Base-by-base conservation (phyloP, 495 filamentous ascomycete genomes). In the Evernia prunastri region DNA sequence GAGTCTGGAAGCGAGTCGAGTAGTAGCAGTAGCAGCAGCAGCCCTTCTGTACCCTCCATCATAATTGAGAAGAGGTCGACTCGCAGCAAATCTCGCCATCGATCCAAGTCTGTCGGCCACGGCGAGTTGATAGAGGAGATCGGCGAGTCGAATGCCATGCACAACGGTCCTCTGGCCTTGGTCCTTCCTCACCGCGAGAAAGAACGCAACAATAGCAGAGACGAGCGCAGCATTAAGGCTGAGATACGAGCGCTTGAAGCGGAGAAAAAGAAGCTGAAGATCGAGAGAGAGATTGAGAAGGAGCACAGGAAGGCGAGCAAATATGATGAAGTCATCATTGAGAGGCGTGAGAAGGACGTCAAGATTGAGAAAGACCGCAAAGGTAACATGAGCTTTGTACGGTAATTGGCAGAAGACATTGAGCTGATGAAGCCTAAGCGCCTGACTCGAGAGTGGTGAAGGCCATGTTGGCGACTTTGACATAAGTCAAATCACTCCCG, bases 341-440 rank as follows among this genome's bases (percentile, higher is more conserved):
- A 83, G 67, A 53, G 71, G 10, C 67, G 69, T 63, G 76, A 81
- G 63, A 79, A 84, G 59, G 73, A 84, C 17, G 69, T 87, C 27
- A 82, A 90, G 69, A 78, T 94, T 67, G 86, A 88, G 76, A 88
- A 86, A 79, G 89, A 96, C 72, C 86, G 86, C 76, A 90, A 83
- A 88, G 89, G 92, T 95, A 91, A 81, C 87, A 80, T 89, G 80
- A 82, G 80, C 76, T 81, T 88, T 75, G 73, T 78, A 68, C 67
- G 73, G 23, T 61, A 25, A 58, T 43, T 33, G 58, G 51, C 31
- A 63, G 36, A 43, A 67, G 58, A 58, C 64, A 71, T 59, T 64
- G 68, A 53, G 61, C 65, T 71, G 56, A 75, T 66, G 54, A 25
- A 33, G 56, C 67, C 33, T 63, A 70, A 84, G 81, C 72, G 62